phyloP scores from a whole-genome alignment of 2,329 filamentous ascomycete genomes.

The Talaromyces sp. region DNA sequence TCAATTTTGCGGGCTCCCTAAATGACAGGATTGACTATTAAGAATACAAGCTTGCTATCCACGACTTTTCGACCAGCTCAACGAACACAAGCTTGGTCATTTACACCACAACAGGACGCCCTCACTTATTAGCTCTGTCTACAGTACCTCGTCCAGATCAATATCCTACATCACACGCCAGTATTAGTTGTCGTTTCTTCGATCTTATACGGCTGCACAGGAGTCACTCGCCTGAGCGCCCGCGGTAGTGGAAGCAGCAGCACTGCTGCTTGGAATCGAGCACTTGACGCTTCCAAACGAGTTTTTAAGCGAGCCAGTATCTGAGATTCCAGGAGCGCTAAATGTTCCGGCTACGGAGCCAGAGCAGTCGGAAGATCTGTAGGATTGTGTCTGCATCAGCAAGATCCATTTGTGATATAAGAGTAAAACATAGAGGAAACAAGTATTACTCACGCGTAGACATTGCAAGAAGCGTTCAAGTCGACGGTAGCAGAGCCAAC shows the following conservation, averaged over 20 bases:
- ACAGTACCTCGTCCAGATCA: not conserved
- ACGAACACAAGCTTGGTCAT: not conserved
- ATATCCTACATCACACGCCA: not conserved
- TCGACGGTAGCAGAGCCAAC: conserved; percentile 12
- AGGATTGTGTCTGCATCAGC: not conserved
- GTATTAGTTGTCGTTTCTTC: not conserved
- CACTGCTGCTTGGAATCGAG: not conserved
- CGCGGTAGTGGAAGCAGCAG: not conserved
- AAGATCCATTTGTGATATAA: not conserved
- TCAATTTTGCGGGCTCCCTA: too few relatives aligned
- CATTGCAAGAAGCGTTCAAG: conserved; percentile 8
- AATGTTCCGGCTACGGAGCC: conserved; percentile 1
- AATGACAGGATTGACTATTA: not conserved
- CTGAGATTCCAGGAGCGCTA: conserved; percentile 7
- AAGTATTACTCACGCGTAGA: conserved; percentile 7
- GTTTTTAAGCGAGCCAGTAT: conserved; percentile 3
- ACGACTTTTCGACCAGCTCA: not conserved
- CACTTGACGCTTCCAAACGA: conserved; percentile 4
- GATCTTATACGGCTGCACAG: not conserved
- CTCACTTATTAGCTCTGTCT: not conserved
- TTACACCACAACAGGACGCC: not conserved
- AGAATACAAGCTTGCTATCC: not conserved
- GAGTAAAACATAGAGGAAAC: not conserved
- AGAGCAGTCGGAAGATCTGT: conserved; percentile 3
- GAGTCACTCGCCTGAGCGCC: not conserved